Base-by-base conservation (phyloP, 306 rosid genomes). In the Cotoneaster glaucophyllus region DNA sequence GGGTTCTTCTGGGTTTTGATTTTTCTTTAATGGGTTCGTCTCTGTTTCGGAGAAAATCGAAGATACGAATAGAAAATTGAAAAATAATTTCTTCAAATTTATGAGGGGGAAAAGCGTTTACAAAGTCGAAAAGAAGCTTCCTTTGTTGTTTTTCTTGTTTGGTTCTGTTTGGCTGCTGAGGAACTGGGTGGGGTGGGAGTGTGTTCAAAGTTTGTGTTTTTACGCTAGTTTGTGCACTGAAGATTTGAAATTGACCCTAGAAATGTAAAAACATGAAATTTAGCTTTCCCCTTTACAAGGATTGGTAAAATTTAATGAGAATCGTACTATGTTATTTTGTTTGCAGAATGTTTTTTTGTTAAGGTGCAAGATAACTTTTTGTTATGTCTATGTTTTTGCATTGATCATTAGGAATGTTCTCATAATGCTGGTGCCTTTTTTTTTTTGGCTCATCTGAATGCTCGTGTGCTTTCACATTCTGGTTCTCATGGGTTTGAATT, bases 1-100 rank as follows among this genome's bases (percentile, higher is more conserved):
- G 74, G 67, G 77, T 29, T 79, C 53, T 79, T 78, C 69, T 72
- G 73, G 78, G 68, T 44, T 85, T 78, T 75, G 69, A 31, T 22
- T 57, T n/a, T 71, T 52, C 48, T 78, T 57, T 31, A 8, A 54
- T 56, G 81, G 78, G 50, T 65, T 64, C 54, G 21, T n/a, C 4
- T 78, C 70, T 57, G 24, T 44, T 71, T 19, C 11, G 31, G 64
- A 58, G 64, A 70, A 13, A 39, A 70, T 25, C 9, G 45, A 26
- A 34, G 72, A 31, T 37, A 1, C 11, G 34, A 44, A 43, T 57
- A 67, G 4, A 73, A 77, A 79, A 68, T 69, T 50, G 65, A 7
- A 50, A 69, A 6, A 76, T 83, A 80, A 80, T 74, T 10, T 15
- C 43, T 61, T 83, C 66, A 21, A 75, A 48, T 56, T 76, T 77